Percentiles rank a stretch among this genome's conserved stretches.
Evolutionary conservation across 2,329 filamentous ascomycete genomes (phyloP).

Genomic region (Aspergillus nomiae): DNA sequence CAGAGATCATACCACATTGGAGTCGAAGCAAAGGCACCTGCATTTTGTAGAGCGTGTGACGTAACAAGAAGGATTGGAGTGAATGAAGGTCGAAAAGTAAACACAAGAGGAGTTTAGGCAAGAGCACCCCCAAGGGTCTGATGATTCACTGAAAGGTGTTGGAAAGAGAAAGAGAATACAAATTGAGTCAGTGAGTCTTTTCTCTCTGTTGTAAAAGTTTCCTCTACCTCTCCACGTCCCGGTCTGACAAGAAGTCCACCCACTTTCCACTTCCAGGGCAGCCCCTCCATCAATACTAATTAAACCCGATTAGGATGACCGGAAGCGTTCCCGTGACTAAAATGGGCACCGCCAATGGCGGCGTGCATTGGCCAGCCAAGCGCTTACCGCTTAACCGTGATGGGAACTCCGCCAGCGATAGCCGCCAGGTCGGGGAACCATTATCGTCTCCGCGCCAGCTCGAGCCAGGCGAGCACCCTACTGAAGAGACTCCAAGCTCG

Average conservation of each 20-base stretch:
- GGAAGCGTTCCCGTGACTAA: conserved; percentile 16
- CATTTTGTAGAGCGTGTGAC: conserved; percentile 47
- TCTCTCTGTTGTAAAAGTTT: too few relatives aligned
- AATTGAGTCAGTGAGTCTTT: too few relatives aligned
- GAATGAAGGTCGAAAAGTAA: background rate
- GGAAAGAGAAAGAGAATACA: background rate
- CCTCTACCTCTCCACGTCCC: background rate
- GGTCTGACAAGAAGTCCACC: background rate
- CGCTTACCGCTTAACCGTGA: conserved; percentile 16
- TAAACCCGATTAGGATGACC: conserved; percentile 20
- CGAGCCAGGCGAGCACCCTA: background rate
- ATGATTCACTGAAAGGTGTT: background rate
- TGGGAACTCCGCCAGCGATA: conserved; percentile 9
- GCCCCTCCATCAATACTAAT: conserved; percentile 15
- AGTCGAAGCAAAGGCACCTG: conserved; percentile 83
- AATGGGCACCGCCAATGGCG: conserved; percentile 23
- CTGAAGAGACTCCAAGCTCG: conserved; percentile 4
- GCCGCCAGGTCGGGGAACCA: conserved; percentile 9
- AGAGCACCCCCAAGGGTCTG: background rate
- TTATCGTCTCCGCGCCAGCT: conserved; percentile 4
- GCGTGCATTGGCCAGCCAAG: conserved; percentile 12
- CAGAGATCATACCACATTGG: conserved; percentile 53
- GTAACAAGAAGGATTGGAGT: conserved; percentile 4
- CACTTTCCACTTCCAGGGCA: conserved; percentile 5
- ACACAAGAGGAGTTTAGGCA: background rate